These are phyloP conservation scores for Chlamydomonas asymmetrica DNA, from an alignment of 139 green algal species.

Conservation along the genomic window DNA sequence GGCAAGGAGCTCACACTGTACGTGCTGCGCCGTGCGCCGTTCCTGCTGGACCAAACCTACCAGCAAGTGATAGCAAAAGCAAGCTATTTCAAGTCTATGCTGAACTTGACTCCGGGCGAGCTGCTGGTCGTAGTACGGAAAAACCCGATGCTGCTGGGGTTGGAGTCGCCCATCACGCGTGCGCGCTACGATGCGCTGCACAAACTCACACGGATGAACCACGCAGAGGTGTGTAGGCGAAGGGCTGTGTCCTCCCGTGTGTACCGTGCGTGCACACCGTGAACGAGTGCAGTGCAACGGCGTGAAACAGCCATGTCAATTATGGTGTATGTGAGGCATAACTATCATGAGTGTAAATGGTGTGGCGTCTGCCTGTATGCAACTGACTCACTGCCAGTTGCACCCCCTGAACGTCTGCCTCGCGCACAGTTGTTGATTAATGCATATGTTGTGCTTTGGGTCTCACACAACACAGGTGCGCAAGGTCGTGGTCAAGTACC, in stretches of 20 bases:
- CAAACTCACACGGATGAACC: slow-evolving; percentile 21
- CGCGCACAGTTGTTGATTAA: too few species aligned
- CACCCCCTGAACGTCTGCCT: too few species aligned
- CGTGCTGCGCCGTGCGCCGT: slow-evolving; percentile 21
- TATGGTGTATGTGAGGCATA: too few species aligned
- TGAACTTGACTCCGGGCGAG: not conserved
- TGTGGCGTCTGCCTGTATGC: too few species aligned
- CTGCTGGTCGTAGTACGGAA: slow-evolving; percentile 53
- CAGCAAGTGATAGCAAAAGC: slow-evolving; percentile 15
- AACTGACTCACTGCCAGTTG: too few species aligned
- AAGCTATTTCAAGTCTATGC: not conserved
- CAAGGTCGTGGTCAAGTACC: slow-evolving; percentile 46
- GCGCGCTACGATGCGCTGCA: slow-evolving; percentile 37
- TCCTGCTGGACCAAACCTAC: slow-evolving; percentile 17
- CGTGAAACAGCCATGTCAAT: too few species aligned
- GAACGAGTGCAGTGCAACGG: too few species aligned
- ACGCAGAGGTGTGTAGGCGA: slow-evolving; percentile 5
- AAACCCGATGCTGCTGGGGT: slow-evolving; percentile 46
- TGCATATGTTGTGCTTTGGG: too few species aligned
- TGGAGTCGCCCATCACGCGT: slow-evolving; percentile 21
- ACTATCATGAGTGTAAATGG: too few species aligned
- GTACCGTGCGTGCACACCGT: too few species aligned
- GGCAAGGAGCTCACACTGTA: slow-evolving; percentile 31
- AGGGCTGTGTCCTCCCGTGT: too few species aligned
- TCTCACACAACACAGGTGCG: too few species aligned